Evolutionary conservation across 1,284 basidiomycete species (phyloP).

Genomic region (Cutaneotrichosporon spelunceum): DNA sequence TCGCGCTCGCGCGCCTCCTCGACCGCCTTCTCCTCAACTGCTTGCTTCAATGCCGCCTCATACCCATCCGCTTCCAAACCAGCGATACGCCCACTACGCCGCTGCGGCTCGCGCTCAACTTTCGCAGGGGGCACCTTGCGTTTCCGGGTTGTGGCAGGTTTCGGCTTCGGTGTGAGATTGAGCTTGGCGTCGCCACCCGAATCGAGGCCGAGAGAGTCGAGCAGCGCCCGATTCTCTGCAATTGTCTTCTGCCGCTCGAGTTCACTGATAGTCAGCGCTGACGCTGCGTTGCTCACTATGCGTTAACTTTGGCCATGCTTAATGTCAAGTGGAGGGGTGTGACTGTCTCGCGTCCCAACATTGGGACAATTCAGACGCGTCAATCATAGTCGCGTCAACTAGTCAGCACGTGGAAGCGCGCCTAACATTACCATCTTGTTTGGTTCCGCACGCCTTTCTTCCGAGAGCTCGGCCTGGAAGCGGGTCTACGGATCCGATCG

Average conservation of each 20-base stretch:
- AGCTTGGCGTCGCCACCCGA: slow-evolving; percentile 32
- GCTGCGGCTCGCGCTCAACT: slow-evolving; percentile 27
- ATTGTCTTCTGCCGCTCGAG: slow-evolving; percentile 51
- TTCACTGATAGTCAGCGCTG: slow-evolving; percentile 37
- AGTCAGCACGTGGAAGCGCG: neutral
- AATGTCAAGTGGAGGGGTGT: neutral
- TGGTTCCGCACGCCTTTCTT: slow-evolving; percentile 7
- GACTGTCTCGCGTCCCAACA: neutral
- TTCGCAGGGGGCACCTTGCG: slow-evolving; percentile 8
- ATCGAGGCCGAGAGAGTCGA: slow-evolving; percentile 50
- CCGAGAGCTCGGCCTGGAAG: too few species aligned
- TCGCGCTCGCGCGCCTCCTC: slow-evolving; percentile 37
- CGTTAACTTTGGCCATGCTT: neutral
- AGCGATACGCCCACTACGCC: slow-evolving; percentile 39
- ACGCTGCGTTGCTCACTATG: neutral
- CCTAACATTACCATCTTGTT: neutral
- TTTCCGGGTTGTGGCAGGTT: slow-evolving; percentile 14
- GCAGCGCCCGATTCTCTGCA: slow-evolving; percentile 48
- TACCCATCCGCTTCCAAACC: slow-evolving; percentile 45
- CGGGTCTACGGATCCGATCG: too few species aligned
- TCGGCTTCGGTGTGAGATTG: slow-evolving; percentile 16
- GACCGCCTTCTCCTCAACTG: slow-evolving; percentile 37
- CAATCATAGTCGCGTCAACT: slow-evolving; percentile 4
- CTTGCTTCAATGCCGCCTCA: slow-evolving; percentile 28
- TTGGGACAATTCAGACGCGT: neutral